phyloP scores from a whole-genome alignment of 495 filamentous ascomycete species.

The Corynascus novoguineensis region DNA sequence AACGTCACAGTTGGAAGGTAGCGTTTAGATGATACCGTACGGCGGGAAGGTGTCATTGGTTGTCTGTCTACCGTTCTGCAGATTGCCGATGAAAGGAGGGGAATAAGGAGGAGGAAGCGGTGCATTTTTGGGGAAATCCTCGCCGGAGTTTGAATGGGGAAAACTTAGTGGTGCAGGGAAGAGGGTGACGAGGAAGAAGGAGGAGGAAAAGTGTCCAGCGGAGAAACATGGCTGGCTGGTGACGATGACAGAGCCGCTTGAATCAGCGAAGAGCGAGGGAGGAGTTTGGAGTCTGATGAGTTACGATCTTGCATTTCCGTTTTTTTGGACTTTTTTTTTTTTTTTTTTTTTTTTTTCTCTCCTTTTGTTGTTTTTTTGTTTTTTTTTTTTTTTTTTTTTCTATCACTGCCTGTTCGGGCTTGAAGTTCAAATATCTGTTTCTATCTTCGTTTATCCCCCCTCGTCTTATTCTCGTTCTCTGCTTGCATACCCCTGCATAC shows the following conservation, averaged over 20 bases:
- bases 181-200: too few relatives aligned
- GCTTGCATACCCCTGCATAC: conserved; percentile 1
- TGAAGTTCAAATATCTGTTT: neutral
- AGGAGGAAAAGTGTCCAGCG: too few relatives aligned
- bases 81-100: neutral
- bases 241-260: neutral
- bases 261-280: too few relatives aligned
- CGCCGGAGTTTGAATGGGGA: too few relatives aligned
- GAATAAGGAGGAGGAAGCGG: too few relatives aligned
- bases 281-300: conserved; percentile 1
- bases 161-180: too few relatives aligned
- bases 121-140: too few relatives aligned
- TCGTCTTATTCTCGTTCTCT: neutral
- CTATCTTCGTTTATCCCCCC: neutral
- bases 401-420: neutral
- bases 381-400: too few relatives aligned
- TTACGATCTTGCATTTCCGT: conserved; percentile 7
- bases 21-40: too few relatives aligned
- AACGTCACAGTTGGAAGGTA: conserved; percentile 1
- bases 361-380: neutral
- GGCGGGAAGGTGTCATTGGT: neutral
- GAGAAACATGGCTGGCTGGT: neutral
- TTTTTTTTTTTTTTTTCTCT: neutral
- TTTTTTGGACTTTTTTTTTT: too few relatives aligned
- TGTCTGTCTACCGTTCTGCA: neutral